Percentiles rank a stretch among this genome's conserved stretches.
These are phyloP conservation scores for Leishmania martiniquensis DNA, from an alignment of 208 protist genomes.

Conservation along the genomic window DNA sequence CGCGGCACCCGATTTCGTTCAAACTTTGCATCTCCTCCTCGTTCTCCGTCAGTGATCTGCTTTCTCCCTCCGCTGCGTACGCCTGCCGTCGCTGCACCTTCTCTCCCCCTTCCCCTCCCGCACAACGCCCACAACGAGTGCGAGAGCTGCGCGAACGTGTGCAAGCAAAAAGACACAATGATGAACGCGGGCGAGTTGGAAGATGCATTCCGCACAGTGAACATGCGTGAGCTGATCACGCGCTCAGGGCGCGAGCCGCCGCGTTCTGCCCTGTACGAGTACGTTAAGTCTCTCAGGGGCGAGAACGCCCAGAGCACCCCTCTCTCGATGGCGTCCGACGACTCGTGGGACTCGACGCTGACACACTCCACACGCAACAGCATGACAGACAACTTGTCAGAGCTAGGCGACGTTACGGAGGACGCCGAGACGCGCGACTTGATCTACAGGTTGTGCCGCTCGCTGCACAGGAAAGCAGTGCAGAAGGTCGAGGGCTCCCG, in stretches of 20 bases:
- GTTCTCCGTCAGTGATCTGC: not conserved
- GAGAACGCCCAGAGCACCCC: constrained; percentile 12
- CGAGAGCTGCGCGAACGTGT: not conserved
- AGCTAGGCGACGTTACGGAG: constrained; percentile 18
- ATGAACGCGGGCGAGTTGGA: constrained; percentile 11
- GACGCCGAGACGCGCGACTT: constrained; percentile 55
- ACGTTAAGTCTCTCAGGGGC: constrained; percentile 34
- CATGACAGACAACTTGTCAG: constrained; percentile 24
- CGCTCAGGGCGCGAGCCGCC: constrained; percentile 17
- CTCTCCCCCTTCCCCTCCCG: not conserved
- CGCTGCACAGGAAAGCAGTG: constrained; percentile 68
- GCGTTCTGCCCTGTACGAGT: constrained; percentile 51
- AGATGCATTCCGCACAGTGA: constrained; percentile 13
- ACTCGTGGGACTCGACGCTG: constrained; percentile 67
- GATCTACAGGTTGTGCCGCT: constrained; percentile 77
- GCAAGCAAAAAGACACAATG: not conserved
- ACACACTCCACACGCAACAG: constrained; percentile 34
- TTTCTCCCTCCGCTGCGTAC: not conserved
- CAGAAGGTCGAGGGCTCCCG: constrained; percentile 44
- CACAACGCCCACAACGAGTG: not conserved
- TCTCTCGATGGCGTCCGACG: constrained; percentile 51
- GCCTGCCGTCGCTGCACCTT: not conserved
- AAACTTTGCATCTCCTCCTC: not conserved
- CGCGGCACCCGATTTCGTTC: not conserved
- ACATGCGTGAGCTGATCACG: constrained; percentile 37